These are phyloP conservation scores for Pichia sp. DNA, from an alignment of 1,139 yeast genomes.

Conservation along the genomic window DNA sequence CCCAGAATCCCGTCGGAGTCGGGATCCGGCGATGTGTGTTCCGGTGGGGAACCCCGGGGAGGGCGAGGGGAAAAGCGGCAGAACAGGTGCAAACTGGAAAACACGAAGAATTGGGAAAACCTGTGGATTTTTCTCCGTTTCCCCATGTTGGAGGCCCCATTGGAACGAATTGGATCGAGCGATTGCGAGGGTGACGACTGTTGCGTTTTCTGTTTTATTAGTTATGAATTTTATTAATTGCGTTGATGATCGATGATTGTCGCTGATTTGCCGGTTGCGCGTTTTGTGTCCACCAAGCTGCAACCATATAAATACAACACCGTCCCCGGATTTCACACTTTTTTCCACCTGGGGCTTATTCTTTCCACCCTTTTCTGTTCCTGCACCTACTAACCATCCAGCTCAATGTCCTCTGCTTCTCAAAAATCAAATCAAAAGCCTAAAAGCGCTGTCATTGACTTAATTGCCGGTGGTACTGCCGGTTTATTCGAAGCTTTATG, in stretches of 20 bases:
- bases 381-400: neutral
- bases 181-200: no score
- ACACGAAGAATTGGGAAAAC: neutral
- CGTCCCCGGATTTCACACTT: neutral
- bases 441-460: conserved; percentile 57
- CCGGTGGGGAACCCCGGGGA: neutral
- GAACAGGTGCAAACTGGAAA: no score
- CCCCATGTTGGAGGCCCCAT: no score
- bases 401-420: conserved; percentile 21
- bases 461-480: conserved; percentile 95
- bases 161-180: no score
- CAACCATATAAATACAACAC: neutral
- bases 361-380: neutral
- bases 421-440: conserved; percentile 25
- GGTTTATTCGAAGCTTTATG: conserved; percentile 93
- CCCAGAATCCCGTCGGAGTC: neutral
- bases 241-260: neutral
- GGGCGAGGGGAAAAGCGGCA: neutral
- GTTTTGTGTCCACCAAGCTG: neutral
- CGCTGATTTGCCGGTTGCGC: neutral
- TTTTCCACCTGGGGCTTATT: no score
- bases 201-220: no score
- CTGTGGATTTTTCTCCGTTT: no score
- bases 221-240: no score
- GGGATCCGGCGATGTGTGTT: neutral